Evolutionary conservation across 2,329 filamentous ascomycete genomes (phyloP), one percentile per base, ranked within the genome.

Genomic region (Exophiala aquamarina): DNA sequence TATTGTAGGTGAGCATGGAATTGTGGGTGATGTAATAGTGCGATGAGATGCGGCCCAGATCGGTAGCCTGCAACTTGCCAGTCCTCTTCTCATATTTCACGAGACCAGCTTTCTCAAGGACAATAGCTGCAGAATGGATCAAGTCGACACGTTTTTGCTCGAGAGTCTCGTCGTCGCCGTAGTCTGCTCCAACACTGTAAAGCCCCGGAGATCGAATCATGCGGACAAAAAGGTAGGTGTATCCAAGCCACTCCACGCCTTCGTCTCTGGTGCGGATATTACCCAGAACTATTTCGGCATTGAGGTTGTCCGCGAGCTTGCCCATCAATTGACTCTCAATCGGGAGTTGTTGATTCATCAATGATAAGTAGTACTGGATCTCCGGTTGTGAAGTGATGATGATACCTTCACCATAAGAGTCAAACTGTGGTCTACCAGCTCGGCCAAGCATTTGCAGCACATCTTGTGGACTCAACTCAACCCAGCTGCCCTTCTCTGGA

Each of bases 101-200:
- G 6, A 98, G 78, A 51, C 86, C 90, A 2, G 89, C 89, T 63
- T 88, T 93, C 61, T 94, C 89, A 9, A 98, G 74, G 1, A 95
- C 83, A 23, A 82, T 79, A 13, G 93, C 92, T 39, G 94, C 93
- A 19, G 94, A 95, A 66, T 98, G 93, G 46, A 97, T 86, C 36
- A 98, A 77, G 64, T 98, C 93, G n/a, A 98, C 93, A 47, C 93
- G 86, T 70, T 95, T 95, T 67, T 98, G 94, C 66, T 97, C 92
- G 28, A 98, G 72, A 2, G 87, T 86, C 40, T 87, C 87, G 57
- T 98, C 93, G 46, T 94, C 85, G 61, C 95, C 90, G 60, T 97
- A 98, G 61, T 98, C 94, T 9, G 91, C 84, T 3, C 93, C 93
- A 41, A 98, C 93, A 63, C 93, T 92, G 66, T 98, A 98, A 10